Conservation (phyloP, 495 filamentous ascomycete genomes). For the Talaromyces nanjingensis region DNA sequence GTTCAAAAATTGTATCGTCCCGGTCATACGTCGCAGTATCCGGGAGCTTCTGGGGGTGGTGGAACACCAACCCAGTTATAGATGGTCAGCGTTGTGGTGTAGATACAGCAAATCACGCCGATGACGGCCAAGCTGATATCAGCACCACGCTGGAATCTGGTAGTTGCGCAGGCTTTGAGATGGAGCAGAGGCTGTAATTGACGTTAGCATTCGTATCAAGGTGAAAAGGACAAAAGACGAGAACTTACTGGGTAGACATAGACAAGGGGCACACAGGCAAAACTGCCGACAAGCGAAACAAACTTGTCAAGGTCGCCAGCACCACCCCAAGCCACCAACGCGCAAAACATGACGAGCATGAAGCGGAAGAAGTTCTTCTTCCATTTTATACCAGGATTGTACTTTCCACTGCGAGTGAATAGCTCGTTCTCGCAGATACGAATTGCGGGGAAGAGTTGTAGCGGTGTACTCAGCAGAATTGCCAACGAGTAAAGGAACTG, state of each 20-base stretch:
- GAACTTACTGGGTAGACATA: conserved; percentile 90
- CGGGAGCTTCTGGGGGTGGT: conserved; percentile 24
- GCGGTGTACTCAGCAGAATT: conserved; percentile 85
- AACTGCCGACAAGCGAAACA: conserved; percentile 89
- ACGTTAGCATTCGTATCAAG: conserved; percentile 10
- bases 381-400: conserved; percentile 96
- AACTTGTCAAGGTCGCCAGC: conserved; percentile 95
- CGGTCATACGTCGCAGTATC: conserved; percentile 50
- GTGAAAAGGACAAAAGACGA: neutral
- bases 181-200: conserved; percentile 72
- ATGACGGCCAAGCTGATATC: conserved; percentile 74
- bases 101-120: conserved; percentile 77
- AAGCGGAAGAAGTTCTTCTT: conserved; percentile 97
- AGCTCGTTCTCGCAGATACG: conserved; percentile 62
- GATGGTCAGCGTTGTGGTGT: conserved; percentile 80
- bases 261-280: conserved; percentile 94
- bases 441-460: conserved; percentile 96
- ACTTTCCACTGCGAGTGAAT: conserved; percentile 82
- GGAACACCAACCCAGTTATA: conserved; percentile 60
- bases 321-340: conserved; percentile 82
- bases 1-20: neutral
- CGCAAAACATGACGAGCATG: conserved; percentile 78
- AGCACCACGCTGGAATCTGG: conserved; percentile 50
- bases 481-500: conserved; percentile 94
- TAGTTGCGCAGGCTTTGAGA: conserved; percentile 67